phyloP scores from a whole-genome alignment of 441 rosid species.

The Erodium texanum region DNA sequence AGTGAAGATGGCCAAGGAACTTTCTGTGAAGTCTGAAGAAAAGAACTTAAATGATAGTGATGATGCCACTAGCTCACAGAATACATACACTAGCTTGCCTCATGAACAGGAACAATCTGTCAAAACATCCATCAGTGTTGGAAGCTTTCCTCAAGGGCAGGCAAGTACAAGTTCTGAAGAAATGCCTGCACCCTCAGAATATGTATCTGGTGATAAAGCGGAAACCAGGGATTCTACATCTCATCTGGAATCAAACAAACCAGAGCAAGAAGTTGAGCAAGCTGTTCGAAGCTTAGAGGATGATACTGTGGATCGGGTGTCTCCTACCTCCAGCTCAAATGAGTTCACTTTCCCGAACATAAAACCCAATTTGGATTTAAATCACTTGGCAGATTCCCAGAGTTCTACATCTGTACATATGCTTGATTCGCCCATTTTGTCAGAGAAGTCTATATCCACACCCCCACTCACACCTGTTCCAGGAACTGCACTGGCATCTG shows the following conservation, averaged over 20 bases:
- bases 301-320: slow-evolving; percentile 42
- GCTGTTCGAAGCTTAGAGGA: slow-evolving; percentile 40
- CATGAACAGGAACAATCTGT: slow-evolving; percentile 77
- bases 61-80: slow-evolving; percentile 73
- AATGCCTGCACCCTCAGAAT: slow-evolving; percentile 36
- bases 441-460: slow-evolving; percentile 74
- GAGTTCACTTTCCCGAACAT: slow-evolving; percentile 38
- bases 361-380: slow-evolving; percentile 31
- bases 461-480: slow-evolving; percentile 57
- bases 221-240: slow-evolving; percentile 32
- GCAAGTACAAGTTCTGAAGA: slow-evolving; percentile 90
- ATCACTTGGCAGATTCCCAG: slow-evolving; percentile 55
- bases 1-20: slow-evolving; percentile 79
- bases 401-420: slow-evolving; percentile 57
- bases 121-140: slow-evolving; percentile 76
- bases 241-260: slow-evolving; percentile 42
- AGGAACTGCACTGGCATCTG: slow-evolving; percentile 71
- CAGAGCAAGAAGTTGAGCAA: slow-evolving; percentile 38
- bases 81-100: slow-evolving; percentile 79
- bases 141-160: slow-evolving; percentile 90
- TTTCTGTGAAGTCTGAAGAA: slow-evolving; percentile 71
- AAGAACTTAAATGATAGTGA: slow-evolving; percentile 73
- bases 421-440: slow-evolving; percentile 69
- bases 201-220: slow-evolving; percentile 40
- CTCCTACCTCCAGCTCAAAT: slow-evolving; percentile 48